phyloP scores from a whole-genome alignment of 345 rosid species.

The Draba incana region DNA sequence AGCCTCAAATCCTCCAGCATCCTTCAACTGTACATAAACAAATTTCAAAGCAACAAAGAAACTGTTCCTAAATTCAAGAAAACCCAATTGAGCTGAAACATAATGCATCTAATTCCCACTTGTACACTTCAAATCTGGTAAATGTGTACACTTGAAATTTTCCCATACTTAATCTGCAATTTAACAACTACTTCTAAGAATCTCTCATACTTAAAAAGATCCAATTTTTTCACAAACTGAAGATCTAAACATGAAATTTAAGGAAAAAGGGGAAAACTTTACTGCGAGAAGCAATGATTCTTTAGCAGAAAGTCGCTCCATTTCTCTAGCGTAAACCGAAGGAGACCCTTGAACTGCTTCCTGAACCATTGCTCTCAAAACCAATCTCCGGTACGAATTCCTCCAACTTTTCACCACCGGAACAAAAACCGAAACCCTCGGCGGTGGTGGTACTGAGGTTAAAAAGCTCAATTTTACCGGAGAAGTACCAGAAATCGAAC shows the following conservation, averaged over 20 bases:
- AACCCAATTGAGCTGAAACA: constrained; percentile 2
- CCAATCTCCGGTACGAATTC: constrained; percentile 27
- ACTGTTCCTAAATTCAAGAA: neutral
- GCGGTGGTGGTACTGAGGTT: constrained; percentile 37
- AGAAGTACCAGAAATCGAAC: constrained; percentile 40
- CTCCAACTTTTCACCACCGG: constrained; percentile 36
- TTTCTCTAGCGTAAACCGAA: constrained; percentile 82
- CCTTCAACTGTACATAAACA: constrained; percentile 63
- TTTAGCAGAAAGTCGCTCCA: constrained; percentile 98
- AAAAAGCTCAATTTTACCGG: constrained; percentile 39
- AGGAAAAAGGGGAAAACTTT: constrained; percentile 28
- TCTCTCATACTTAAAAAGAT: neutral
- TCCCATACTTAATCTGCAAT: neutral
- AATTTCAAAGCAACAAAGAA: neutral
- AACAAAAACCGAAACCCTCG: constrained; percentile 20
- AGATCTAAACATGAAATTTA: neutral
- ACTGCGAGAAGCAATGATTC: constrained; percentile 95
- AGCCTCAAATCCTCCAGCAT: constrained; percentile 92
- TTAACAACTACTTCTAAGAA: neutral
- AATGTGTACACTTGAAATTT: neutral
- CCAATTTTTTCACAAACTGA: constrained; percentile 7
- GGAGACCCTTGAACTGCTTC: constrained; percentile 73
- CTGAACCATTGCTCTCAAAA: constrained; percentile 64
- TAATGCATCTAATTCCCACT: neutral
- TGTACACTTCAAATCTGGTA: too few relatives aligned